These are phyloP conservation scores for Entomophthora muscae DNA, from an alignment of 371 early-diverging fungal genomes.

Conservation along the genomic window DNA sequence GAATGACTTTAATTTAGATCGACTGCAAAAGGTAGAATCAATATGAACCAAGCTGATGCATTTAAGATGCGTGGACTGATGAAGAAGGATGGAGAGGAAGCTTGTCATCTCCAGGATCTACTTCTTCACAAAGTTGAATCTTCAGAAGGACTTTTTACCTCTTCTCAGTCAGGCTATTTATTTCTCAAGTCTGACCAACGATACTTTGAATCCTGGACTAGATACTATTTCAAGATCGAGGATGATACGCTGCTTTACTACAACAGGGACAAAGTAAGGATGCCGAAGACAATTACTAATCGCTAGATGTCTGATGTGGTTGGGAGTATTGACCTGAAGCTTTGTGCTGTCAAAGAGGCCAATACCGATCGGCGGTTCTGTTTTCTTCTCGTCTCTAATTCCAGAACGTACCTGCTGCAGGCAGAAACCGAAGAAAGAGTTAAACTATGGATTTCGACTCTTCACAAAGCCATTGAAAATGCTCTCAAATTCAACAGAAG, in stretches of 20 bases:
- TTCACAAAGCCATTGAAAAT: constrained; percentile 45
- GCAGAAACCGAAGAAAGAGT: constrained; percentile 63
- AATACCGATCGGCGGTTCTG: constrained; percentile 56
- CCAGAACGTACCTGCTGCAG: constrained; percentile 49
- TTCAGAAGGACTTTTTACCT: not conserved
- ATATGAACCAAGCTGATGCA: not conserved
- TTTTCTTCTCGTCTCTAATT: constrained; percentile 73
- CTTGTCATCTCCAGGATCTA: not conserved
- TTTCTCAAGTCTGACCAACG: constrained; percentile 48
- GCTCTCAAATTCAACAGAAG: constrained; percentile 17
- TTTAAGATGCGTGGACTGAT: constrained; percentile 4
- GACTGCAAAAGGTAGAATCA: not conserved
- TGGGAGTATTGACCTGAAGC: constrained; percentile 35
- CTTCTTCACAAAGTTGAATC: not conserved
- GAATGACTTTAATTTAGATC: not conserved
- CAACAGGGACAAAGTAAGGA: constrained; percentile 25
- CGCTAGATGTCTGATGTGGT: not conserved
- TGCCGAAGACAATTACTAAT: not conserved
- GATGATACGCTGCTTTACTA: constrained; percentile 37
- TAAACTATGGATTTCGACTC: constrained; percentile 57
- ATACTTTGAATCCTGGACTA: constrained; percentile 50
- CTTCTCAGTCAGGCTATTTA: constrained; percentile 32
- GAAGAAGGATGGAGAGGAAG: not conserved
- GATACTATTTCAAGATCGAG: constrained; percentile 49
- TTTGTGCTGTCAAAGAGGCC: constrained; percentile 56